Percentiles rank a stretch among this genome's conserved stretches.
Evolutionary conservation across 2,329 filamentous ascomycete species (phyloP).

Genomic region (Mariannaea elegans): DNA sequence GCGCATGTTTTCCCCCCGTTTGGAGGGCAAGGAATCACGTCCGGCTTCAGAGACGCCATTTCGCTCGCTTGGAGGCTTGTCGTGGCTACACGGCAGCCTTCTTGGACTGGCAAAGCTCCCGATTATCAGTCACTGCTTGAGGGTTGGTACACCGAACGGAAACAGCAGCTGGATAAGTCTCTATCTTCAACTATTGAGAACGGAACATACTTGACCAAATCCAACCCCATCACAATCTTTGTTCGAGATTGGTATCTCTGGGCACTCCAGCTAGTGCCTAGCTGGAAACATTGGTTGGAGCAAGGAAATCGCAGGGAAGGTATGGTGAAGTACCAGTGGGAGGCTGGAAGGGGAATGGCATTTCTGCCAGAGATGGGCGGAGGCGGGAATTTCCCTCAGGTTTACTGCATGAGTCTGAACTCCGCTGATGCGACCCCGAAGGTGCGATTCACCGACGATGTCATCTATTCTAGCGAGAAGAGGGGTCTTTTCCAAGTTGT

Average conservation of each 20-base stretch:
- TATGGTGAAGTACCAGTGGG: slow-evolving; percentile 10
- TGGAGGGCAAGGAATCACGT: slow-evolving; percentile 49
- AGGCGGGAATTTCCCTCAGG: slow-evolving; percentile 11
- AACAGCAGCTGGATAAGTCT: slow-evolving; percentile 31
- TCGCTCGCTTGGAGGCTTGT: slow-evolving; percentile 46
- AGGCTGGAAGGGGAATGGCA: slow-evolving; percentile 14
- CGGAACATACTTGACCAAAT: slow-evolving; percentile 15
- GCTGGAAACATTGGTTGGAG: slow-evolving; percentile 14
- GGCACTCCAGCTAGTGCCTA: slow-evolving; percentile 27
- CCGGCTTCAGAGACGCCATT: slow-evolving; percentile 47
- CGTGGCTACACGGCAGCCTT: neutral
- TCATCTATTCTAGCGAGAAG: slow-evolving; percentile 1
- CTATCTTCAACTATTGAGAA: slow-evolving; percentile 24
- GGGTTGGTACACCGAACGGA: slow-evolving; percentile 29
- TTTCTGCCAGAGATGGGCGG: slow-evolving; percentile 15
- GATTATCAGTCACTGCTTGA: slow-evolving; percentile 10
- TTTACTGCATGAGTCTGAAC: neutral
- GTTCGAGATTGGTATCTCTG: slow-evolving; percentile 30
- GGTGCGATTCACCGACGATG: slow-evolving; percentile 6
- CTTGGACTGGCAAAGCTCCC: neutral
- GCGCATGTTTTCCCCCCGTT: slow-evolving; percentile 24
- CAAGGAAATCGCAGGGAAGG: slow-evolving; percentile 22
- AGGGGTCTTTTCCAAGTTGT: slow-evolving; percentile 6
- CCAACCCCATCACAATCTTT: slow-evolving; percentile 21
- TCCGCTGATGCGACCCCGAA: neutral